Conservation (phyloP, 768 basidiomycete species). For the Heimioporus sp. region DNA sequence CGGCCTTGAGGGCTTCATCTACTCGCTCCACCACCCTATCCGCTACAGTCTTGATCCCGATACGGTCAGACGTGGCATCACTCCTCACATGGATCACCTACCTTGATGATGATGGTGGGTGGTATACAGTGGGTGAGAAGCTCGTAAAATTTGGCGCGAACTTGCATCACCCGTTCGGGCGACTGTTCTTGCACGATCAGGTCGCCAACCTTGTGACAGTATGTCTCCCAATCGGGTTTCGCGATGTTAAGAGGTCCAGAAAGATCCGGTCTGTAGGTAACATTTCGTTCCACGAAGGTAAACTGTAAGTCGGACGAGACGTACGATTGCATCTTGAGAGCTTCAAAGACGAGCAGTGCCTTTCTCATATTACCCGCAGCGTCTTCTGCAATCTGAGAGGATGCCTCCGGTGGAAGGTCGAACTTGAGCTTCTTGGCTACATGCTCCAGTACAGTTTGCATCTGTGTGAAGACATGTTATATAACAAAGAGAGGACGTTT, state of each 20-base stretch:
- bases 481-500: neutral
- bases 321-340: conserved; percentile 95
- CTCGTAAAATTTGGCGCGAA: conserved; percentile 92
- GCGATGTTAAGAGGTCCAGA: conserved; percentile 78
- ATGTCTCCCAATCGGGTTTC: conserved; percentile 99
- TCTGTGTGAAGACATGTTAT: conserved; percentile 45
- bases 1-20: conserved; percentile 86
- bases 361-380: conserved; percentile 91
- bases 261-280: conserved; percentile 66
- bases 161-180: conserved; percentile 86
- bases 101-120: conserved; percentile 88
- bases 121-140: conserved; percentile 97
- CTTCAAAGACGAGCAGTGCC: conserved; percentile 91
- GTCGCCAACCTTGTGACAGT: conserved; percentile 90
- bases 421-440: conserved; percentile 82
- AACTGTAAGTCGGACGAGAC: conserved; percentile 23
- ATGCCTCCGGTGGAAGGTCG: conserved; percentile 74
- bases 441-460: conserved; percentile 71
- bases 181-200: conserved; percentile 87
- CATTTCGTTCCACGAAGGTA: neutral
- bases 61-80: conserved; percentile 2
- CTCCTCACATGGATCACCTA: conserved; percentile 25
- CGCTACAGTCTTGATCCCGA: conserved; percentile 73
- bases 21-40: conserved; percentile 84
- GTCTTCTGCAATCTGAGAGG: conserved; percentile 73